Base-by-base conservation (phyloP, 2,329 filamentous ascomycete species). In the Fonsecaea nubica region DNA sequence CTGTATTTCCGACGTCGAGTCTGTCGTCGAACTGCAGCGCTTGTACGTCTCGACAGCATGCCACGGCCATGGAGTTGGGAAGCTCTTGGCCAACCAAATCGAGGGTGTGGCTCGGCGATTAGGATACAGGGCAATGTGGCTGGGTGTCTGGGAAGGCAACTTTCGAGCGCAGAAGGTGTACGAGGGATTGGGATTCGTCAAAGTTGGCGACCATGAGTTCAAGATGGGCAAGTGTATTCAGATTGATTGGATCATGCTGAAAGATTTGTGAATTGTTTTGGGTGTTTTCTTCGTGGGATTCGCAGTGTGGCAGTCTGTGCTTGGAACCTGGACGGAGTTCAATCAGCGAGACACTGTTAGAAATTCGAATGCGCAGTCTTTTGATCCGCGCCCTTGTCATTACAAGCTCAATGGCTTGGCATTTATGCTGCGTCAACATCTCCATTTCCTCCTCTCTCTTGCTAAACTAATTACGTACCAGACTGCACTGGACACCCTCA, bases 101-200 rank as follows among this genome's bases (percentile, higher is more conserved):
- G 65, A 70, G 45, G 15, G 13, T 1, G 48, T 69, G 21, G 69
- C 69, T 9, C 45, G 63, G 21, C 35, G 55, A 8, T 32, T 48
- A 38, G 67, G 63, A n/a, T 69, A 68, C 50, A 50, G 58, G 13
- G 56, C 45, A 30, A 38, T 71, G 35, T 71, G 69, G 69, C 36
- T 71, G 15, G 69, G 69, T 30, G 69, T 71, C 18, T 71, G 69
- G 69, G 69, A 71, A 36, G 69, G 69, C 15, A 71, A 71, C 40
- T 71, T 71, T 36, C 57, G 63, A 18, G 69, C 69, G 8, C 69
- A 71, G 38, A 36, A 59, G 18, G 59, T 71, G 13, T 71, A 71
- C 30, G 69, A 71, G 40, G 48, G 63, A 3, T 38, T 68, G 53
- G 69, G 68, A 5, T 71, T 65, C 53, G 55, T 48, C 9, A 58